A percentile compares a stretch with the other conserved stretches of the same genome.
phyloP scores from a whole-genome alignment of 1,284 basidiomycete species.

The Cryptococcus sp. region DNA sequence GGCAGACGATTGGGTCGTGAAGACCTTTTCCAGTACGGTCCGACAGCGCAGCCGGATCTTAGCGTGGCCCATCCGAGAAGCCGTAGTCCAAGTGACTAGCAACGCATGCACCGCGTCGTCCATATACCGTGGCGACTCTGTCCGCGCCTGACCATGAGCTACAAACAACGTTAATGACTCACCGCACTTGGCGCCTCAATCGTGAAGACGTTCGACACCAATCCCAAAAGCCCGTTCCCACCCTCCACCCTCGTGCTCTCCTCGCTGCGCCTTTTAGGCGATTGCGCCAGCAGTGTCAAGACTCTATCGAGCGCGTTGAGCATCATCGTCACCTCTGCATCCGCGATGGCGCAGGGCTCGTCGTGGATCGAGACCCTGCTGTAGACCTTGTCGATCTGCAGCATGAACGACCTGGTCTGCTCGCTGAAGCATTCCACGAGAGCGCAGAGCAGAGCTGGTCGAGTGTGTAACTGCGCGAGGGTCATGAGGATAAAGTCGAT shows the following conservation, averaged over 20 bases:
- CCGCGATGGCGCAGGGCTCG: conserved; percentile 59
- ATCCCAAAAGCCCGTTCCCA: conserved; percentile 54
- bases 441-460: conserved; percentile 70
- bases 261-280: conserved; percentile 22
- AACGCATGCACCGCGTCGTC: conserved; percentile 41
- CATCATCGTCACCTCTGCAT: conserved; percentile 80
- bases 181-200: conserved; percentile 37
- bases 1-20: conserved; percentile 74
- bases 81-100: conserved; percentile 37
- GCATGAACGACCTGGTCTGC: conserved; percentile 63
- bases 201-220: conserved; percentile 53
- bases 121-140: conserved; percentile 33
- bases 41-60: conserved; percentile 63
- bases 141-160: conserved; percentile 11
- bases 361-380: conserved; percentile 47
- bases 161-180: background rate
- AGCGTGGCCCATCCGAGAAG: conserved; percentile 39
- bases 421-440: conserved; percentile 78
- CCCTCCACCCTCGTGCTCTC: conserved; percentile 54
- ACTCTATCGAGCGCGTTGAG: conserved; percentile 80
- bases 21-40: conserved; percentile 81
- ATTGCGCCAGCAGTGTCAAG: conserved; percentile 60
- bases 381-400: conserved; percentile 51
- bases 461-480: conserved; percentile 73
- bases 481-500: conserved; percentile 93